Evolutionary conservation across 2,329 filamentous ascomycete species (phyloP), one percentile per base, ranked within the genome.

Genomic region (Exophiala xenobiotica): DNA sequence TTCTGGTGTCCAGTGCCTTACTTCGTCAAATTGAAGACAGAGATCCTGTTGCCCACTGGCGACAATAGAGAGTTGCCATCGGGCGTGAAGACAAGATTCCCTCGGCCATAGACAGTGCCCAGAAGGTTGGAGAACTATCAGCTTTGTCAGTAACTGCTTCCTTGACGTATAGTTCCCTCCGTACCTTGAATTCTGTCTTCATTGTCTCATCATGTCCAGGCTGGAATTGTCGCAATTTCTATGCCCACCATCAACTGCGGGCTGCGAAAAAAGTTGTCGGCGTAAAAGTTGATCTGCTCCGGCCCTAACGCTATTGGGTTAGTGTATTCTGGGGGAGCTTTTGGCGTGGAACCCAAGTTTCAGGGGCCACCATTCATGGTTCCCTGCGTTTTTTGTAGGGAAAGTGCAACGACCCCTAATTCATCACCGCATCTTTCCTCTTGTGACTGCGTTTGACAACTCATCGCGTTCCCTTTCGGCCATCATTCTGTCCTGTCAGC

Each of bases 111-210:
- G 68, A 99, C 93, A 63, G 93, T 99, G 68, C 93, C 95, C 66
- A 99, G 82, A 69, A 99, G 82, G 74, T 97, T 99, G 70, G 92
- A 96, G 75, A 99, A 99, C 91, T 96, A 39, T 24, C 65, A 1
- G 37, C 40, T n/a, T 11, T 11, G 53, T 54, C 35, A 60, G 31
- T n/a, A n/a, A n/a, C n/a, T 27, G 43, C 18, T 24, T 12, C 27
- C 11, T 24, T 7, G 23, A 38, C 14, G 9, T 9, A 40, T 14
- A 31, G 19, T 46, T 8, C 7, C 18, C n/a, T n/a, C 12, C 22
- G 3, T 74, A 95, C 92, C 84, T 93, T 95, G 73, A 97, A 99
- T 74, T 97, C 92, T 62, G 91, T 97, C 87, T 97, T 99, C 93
- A 99, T 99, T 55, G 58, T 78, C 57, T 58, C 51, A 58, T 58